A percentile compares a stretch with the other conserved stretches of the same genome.
phyloP scores from a whole-genome alignment of 148 eudicot species.

The Pharnaceum exiguum region DNA sequence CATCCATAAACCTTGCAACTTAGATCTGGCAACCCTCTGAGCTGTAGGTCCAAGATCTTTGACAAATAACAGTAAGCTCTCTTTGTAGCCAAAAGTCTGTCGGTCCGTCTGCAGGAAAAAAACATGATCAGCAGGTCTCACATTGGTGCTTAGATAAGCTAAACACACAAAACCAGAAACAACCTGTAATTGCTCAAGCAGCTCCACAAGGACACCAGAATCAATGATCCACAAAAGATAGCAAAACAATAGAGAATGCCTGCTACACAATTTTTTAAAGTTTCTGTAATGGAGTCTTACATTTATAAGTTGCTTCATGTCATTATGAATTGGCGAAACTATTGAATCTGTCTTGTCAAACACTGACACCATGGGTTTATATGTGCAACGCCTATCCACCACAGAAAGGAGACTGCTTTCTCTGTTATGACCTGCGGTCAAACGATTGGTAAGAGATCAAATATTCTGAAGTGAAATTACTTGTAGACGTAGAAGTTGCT shows the following conservation, averaged over 20 bases:
- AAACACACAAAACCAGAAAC: neutral
- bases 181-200: too few species aligned
- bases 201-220: too few species aligned
- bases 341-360: constrained; percentile 12
- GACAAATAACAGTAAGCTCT: constrained; percentile 61
- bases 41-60: constrained; percentile 74
- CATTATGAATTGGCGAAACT: constrained; percentile 11
- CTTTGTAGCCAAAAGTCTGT: constrained; percentile 37
- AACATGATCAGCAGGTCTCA: neutral
- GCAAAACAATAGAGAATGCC: too few species aligned
- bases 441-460: neutral
- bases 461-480: neutral
- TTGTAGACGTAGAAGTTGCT: neutral
- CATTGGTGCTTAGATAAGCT: neutral
- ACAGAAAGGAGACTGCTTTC: constrained; percentile 12
- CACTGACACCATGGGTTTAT: constrained; percentile 24
- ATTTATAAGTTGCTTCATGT: constrained; percentile 16
- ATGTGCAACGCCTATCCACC: constrained; percentile 38
- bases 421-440: constrained; percentile 30
- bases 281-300: constrained; percentile 26
- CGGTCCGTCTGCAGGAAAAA: constrained; percentile 34
- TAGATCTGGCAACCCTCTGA: constrained; percentile 55
- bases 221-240: too few species aligned
- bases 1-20: constrained; percentile 30
- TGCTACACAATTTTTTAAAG: too few species aligned